phyloP scores from a whole-genome alignment of 2,329 filamentous ascomycete genomes.

The Colletotrichum sp. region DNA sequence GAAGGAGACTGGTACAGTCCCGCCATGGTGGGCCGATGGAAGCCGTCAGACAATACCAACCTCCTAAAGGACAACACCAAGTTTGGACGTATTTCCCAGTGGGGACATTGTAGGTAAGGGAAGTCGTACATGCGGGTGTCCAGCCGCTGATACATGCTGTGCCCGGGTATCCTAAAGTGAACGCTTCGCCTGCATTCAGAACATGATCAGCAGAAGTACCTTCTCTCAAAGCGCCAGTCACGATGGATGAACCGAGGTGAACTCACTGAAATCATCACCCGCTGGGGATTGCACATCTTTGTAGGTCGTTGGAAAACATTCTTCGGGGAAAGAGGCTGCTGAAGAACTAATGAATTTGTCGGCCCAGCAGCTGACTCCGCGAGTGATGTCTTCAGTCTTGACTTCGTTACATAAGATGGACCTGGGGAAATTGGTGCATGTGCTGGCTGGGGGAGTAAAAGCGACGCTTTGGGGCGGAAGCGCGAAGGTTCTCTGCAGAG shows the following conservation, averaged over 20 bases:
- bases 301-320: neutral
- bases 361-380: neutral
- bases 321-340: neutral
- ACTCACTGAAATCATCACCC: neutral
- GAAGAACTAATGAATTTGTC: neutral
- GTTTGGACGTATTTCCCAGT: neutral
- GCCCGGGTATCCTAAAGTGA: neutral
- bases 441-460: neutral
- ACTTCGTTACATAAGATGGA: neutral
- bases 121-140: neutral
- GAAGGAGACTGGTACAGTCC: neutral
- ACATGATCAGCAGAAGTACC: neutral
- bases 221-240: neutral
- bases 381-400: neutral
- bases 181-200: neutral
- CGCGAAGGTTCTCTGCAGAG: neutral
- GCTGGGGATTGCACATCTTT: neutral
- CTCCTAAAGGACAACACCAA: neutral
- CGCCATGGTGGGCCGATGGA: neutral
- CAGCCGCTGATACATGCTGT: slow-evolving; percentile 10
- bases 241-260: neutral
- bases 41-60: neutral
- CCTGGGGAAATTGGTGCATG: neutral
- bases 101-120: neutral
- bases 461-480: neutral